Conservation (phyloP, 23 red algal genomes). For the Gracilaria gracilis region DNA sequence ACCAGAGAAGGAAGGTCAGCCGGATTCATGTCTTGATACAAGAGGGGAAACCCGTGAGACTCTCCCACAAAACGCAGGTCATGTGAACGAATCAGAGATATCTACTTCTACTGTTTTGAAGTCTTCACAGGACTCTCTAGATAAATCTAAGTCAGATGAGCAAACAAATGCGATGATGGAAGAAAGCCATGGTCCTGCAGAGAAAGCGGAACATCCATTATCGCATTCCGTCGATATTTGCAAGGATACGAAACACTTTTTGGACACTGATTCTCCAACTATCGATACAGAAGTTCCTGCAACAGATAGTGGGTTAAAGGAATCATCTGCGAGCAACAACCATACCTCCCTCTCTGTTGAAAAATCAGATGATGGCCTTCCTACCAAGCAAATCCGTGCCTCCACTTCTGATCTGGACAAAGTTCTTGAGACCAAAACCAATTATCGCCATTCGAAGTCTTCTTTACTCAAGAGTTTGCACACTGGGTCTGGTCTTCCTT, state of each 20-base stretch:
- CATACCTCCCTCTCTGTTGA: not conserved
- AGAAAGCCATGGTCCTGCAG: not conserved
- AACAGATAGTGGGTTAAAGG: not conserved
- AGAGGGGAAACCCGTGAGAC: not conserved
- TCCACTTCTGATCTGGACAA: not conserved
- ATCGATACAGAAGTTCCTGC: not conserved
- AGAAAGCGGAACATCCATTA: not conserved
- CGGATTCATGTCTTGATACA: not conserved
- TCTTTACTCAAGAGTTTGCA: not conserved
- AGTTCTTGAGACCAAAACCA: not conserved
- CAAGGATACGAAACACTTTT: not conserved
- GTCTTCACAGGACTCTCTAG: not conserved
- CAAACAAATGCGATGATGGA: not conserved
- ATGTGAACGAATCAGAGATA: not conserved
- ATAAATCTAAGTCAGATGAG: not conserved
- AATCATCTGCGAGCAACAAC: not conserved
- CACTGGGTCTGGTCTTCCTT: constrained; percentile 6
- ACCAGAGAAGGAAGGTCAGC: not conserved
- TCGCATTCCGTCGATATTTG: not conserved
- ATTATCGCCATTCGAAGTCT: not conserved
- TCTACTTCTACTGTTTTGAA: not conserved
- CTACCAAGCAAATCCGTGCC: not conserved
- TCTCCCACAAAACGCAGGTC: not conserved
- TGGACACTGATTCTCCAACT: not conserved
- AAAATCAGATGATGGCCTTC: not conserved